phyloP scores from a whole-genome alignment of 352 stramenopile genomes.

The Aphanomyces invadans region DNA sequence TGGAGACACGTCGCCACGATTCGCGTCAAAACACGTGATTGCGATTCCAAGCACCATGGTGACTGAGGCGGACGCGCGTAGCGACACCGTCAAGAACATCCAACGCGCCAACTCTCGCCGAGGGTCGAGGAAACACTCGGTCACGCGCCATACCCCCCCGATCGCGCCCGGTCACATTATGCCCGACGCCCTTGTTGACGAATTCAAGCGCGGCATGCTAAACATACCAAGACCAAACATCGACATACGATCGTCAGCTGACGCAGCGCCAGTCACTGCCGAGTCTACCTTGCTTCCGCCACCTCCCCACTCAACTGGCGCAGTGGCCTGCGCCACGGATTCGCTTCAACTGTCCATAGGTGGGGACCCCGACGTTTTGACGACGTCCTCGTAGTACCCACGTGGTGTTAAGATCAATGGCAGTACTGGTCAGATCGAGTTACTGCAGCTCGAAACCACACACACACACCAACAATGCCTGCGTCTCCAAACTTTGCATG shows the following conservation, averaged over 20 bases:
- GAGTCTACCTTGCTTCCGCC: too few species aligned
- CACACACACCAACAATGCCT: background rate
- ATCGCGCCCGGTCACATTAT: background rate
- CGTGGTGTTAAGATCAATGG: too few species aligned
- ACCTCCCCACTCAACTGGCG: too few species aligned
- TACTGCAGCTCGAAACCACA: too few species aligned
- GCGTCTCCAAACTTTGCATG: too few species aligned
- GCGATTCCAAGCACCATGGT: background rate
- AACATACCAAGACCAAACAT: background rate
- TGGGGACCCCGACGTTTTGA: too few species aligned
- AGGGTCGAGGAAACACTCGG: background rate
- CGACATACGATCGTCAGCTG: background rate
- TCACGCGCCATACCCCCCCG: background rate
- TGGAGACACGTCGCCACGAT: background rate
- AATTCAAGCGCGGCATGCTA: background rate
- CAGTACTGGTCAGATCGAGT: too few species aligned
- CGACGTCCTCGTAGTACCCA: too few species aligned
- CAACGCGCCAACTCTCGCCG: background rate
- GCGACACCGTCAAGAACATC: background rate
- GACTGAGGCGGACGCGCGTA: background rate
- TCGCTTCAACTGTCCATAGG: background rate
- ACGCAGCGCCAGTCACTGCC: too few species aligned
- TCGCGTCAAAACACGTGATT: background rate
- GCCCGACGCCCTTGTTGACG: background rate
- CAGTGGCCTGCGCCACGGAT: background rate